A percentile compares a stretch with the other conserved stretches of the same genome.
Evolutionary conservation across 2,329 filamentous ascomycete genomes (phyloP).

Genomic region (Paraconiothyrium brasiliense): DNA sequence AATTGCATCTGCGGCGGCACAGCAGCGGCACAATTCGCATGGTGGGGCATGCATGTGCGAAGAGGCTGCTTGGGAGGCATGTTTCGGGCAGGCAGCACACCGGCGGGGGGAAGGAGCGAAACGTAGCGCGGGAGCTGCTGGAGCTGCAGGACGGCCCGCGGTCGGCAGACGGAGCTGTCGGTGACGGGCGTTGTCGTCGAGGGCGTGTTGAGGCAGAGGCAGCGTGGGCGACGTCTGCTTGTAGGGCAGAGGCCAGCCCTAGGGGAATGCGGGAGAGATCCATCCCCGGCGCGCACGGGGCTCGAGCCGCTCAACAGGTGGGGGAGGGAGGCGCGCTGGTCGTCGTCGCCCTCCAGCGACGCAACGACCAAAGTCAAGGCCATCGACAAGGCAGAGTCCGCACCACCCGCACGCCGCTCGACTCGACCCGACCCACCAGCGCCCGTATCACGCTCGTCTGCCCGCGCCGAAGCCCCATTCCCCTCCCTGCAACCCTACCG

Average conservation of each 20-base stretch:
- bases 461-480: constrained; percentile 15
- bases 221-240: constrained; percentile 5
- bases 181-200: not conserved
- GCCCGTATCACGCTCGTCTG: not conserved
- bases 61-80: not conserved
- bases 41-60: constrained; percentile 6
- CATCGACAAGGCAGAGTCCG: not conserved
- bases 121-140: not conserved
- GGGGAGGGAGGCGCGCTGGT: not conserved
- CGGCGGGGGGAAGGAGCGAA: not conserved
- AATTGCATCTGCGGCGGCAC: constrained; percentile 11
- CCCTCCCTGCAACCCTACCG: constrained; percentile 19
- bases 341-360: not conserved
- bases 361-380: not conserved
- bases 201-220: not conserved
- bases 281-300: constrained; percentile 1
- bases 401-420: no score
- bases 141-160: constrained; percentile 4
- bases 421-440: not conserved
- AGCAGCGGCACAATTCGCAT: constrained; percentile 7
- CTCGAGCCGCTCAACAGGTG: not conserved
- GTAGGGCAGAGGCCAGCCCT: constrained; percentile 14
- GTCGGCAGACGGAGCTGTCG: not conserved
- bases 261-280: not conserved
- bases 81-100: constrained; percentile 3